A percentile compares a stretch with the other conserved stretches of the same genome.
Evolutionary conservation across 2,329 filamentous ascomycete genomes (phyloP).

Genomic region (Neoscytalidium dimidiatum): DNA sequence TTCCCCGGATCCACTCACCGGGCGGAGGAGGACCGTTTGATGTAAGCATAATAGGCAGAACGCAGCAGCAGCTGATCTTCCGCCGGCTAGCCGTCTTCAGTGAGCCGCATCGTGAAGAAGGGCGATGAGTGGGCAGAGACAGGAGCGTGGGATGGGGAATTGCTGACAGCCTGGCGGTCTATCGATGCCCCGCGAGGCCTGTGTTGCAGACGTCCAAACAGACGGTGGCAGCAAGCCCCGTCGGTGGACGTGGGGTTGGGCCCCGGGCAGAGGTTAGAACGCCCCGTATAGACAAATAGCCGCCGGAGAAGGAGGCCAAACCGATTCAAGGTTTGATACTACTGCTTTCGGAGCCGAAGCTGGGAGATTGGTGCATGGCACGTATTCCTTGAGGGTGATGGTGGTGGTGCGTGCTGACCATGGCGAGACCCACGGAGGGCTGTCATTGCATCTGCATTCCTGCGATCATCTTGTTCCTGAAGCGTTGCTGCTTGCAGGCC

Average conservation of each 20-base stretch:
- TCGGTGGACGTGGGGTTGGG: not conserved
- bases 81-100: slow-evolving; percentile 2
- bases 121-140: not conserved
- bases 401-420: slow-evolving; percentile 1
- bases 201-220: not conserved
- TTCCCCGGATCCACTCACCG: not conserved
- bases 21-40: slow-evolving; percentile 7
- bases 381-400: not conserved
- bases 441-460: not conserved
- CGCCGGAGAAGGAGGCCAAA: not conserved
- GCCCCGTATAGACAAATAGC: not conserved
- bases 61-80: slow-evolving; percentile 5
- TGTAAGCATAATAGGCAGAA: not conserved
- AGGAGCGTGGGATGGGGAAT: not conserved
- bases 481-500: slow-evolving; percentile 14
- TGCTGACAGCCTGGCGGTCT: slow-evolving; percentile 5
- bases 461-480: slow-evolving; percentile 14
- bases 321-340: not conserved
- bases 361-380: not conserved
- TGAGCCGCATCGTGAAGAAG: not conserved
- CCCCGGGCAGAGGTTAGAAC: not conserved
- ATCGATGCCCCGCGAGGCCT: not conserved
- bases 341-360: slow-evolving; percentile 1
- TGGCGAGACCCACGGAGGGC: not conserved
- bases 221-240: not conserved